Base-by-base conservation (phyloP, 805 yeast genomes). In the Ogataea glucozyma region DNA sequence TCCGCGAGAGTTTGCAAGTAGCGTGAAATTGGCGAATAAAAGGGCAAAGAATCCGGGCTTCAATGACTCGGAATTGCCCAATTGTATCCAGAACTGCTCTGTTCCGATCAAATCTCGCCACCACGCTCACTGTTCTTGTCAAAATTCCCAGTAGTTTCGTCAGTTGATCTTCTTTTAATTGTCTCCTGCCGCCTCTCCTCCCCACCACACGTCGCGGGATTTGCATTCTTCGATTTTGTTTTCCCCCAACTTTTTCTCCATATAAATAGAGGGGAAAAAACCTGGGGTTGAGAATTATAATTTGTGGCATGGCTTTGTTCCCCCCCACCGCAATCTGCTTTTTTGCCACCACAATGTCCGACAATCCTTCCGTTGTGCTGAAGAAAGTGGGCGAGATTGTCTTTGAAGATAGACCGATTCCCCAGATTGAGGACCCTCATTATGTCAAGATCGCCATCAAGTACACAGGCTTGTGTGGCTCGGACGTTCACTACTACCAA, bases 391-490 rank as follows among this genome's bases (percentile, higher is more conserved):
- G 80, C 54, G 78, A 78, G 40, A 83, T 88, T 52, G 67, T 70
- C 24, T 75, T 79, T 48, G 91, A 85, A 64, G 75, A 80, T 39
- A 75, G 84, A 51, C 85, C 85, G 2, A 70, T 81, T 21, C 95
- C 95, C 6, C 64, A 66, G 48, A 66, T 85, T 45, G 56, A 60
- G 10, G 82, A 81, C 48, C 81, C 85, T 27, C 79, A 79, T 51
- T 83, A 78, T 44, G 96, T 88, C 30, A 76, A 82, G 54, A 75
- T 88, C 19, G 82, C 79, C 39, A 81, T 88, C 52, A 86, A 83
- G 64, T 80, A 83, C 56, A 88, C 96, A 0, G 96, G 96, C 22
- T 81, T 88, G 45, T 88, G 96, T 64, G 96, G 96, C 3, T 81
- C 88, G 1, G 95, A 87, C 60, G 83, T 87, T 47, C 95, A 88